These are phyloP conservation scores for Pyrenopolyporus hunteri DNA, from an alignment of 495 filamentous ascomycete genomes.

Conservation along the genomic window DNA sequence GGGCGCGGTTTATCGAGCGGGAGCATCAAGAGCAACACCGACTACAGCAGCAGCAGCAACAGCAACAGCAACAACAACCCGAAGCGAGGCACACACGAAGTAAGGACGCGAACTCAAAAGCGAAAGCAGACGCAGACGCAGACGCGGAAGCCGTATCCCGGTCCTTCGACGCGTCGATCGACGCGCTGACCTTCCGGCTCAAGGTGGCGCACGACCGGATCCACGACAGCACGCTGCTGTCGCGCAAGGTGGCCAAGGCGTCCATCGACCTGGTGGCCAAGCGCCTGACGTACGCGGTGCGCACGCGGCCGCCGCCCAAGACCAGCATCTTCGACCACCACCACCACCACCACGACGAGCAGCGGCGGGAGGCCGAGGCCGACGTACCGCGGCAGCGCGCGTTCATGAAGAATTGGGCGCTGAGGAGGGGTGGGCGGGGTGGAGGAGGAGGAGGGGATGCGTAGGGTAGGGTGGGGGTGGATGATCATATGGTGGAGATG, in stretches of 20 bases:
- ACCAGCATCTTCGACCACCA: conserved; percentile 58
- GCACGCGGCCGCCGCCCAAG: conserved; percentile 67
- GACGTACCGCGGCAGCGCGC: conserved; percentile 45
- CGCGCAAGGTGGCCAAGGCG: conserved; percentile 74
- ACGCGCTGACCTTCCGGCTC: conserved; percentile 66
- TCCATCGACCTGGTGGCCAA: conserved; percentile 73
- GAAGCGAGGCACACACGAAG: not conserved
- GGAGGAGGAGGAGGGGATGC: not conserved
- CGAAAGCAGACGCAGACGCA: not conserved
- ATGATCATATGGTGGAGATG: not conserved
- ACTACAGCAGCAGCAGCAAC: too few species aligned
- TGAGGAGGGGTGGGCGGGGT: conserved; percentile 42
- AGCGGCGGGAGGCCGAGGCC: too few species aligned
- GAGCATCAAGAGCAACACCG: conserved; percentile 29
- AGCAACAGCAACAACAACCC: too few species aligned
- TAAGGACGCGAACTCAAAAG: not conserved
- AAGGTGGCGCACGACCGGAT: conserved; percentile 73
- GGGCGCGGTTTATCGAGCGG: conserved; percentile 49
- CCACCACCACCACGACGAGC: too few species aligned
- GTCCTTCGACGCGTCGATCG: conserved; percentile 71
- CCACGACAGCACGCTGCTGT: conserved; percentile 73
- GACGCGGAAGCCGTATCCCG: conserved; percentile 49
- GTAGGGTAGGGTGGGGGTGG: not conserved
- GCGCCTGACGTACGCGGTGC: conserved; percentile 70
- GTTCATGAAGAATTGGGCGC: conserved; percentile 55